phyloP scores from a whole-genome alignment of 1,284 basidiomycete species.

The Malassezia nana region DNA sequence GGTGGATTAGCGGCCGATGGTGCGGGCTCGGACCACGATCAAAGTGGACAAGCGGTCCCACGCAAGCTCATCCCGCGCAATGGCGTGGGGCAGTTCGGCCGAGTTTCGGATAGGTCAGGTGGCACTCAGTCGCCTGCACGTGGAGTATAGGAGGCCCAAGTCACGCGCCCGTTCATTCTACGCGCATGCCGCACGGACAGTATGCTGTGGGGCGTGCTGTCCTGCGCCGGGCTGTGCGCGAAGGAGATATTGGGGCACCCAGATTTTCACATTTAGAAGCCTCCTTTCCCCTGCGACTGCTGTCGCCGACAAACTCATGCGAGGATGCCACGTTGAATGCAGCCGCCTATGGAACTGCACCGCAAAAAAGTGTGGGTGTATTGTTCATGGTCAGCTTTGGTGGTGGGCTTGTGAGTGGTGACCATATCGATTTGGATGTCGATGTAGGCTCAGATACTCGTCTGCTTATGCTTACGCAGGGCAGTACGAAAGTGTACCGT shows the following conservation, averaged over 20 bases:
- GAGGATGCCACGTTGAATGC: constrained; percentile 6
- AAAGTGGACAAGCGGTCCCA: not conserved
- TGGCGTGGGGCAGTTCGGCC: constrained; percentile 8
- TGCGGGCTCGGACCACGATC: not conserved
- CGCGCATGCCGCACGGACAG: constrained; percentile 6
- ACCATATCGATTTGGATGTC: constrained; percentile 60
- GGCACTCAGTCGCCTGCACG: not conserved
- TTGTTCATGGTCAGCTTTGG: constrained; percentile 81
- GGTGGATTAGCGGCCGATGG: not conserved
- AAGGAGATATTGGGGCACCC: constrained; percentile 7
- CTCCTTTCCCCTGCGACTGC: constrained; percentile 10
- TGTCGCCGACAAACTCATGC: not conserved
- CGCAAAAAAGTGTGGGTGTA: constrained; percentile 54
- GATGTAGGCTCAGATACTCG: constrained; percentile 56
- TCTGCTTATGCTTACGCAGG: constrained; percentile 71
- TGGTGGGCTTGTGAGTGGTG: constrained; percentile 83
- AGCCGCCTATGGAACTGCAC: not conserved
- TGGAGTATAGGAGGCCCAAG: not conserved
- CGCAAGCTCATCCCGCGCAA: constrained; percentile 4
- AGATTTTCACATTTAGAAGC: constrained; percentile 13
- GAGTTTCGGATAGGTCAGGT: not conserved
- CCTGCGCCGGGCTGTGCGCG: not conserved
- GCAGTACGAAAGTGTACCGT: constrained; percentile 50
- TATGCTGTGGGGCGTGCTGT: constrained; percentile 7
- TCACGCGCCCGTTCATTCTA: not conserved